These are phyloP conservation scores for Cinnamomum micranthum DNA, from an alignment of 164 flowering plant species.

Conservation along the genomic window DNA sequence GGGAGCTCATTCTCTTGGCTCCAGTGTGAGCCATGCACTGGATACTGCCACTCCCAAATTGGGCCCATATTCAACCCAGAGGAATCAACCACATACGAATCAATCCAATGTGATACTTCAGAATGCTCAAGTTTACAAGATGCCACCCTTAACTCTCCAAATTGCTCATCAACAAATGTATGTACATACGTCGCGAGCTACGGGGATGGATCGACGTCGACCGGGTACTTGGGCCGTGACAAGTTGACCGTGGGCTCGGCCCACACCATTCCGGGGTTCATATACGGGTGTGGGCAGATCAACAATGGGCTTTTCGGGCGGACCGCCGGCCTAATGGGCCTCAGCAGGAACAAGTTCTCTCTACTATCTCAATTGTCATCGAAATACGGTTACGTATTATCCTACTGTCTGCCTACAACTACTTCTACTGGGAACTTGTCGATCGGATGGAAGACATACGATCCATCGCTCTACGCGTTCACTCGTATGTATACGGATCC, in stretches of 20 bases:
- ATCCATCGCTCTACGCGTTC: slow-evolving; percentile 21
- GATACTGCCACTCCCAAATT: slow-evolving; percentile 35
- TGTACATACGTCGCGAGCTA: slow-evolving; percentile 45
- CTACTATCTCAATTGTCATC: slow-evolving; percentile 30
- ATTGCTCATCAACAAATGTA: slow-evolving; percentile 14
- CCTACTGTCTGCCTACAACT: slow-evolving; percentile 51
- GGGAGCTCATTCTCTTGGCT: slow-evolving; percentile 54
- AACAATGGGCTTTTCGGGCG: slow-evolving; percentile 47
- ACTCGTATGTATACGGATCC: slow-evolving; percentile 41
- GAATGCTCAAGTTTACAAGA: slow-evolving; percentile 26
- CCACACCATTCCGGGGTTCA: slow-evolving; percentile 16
- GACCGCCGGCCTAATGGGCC: slow-evolving; percentile 46
- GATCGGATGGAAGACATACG: slow-evolving; percentile 19
- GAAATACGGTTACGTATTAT: slow-evolving; percentile 34
- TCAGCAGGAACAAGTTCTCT: slow-evolving; percentile 40
- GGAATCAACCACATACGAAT: slow-evolving; percentile 29
- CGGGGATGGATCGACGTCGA: slow-evolving; percentile 43
- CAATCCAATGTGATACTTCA: slow-evolving; percentile 21
- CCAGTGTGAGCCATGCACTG: slow-evolving; percentile 46
- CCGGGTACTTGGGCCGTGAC: slow-evolving; percentile 39
- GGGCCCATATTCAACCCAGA: slow-evolving; percentile 36
- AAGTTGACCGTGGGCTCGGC: slow-evolving; percentile 23
- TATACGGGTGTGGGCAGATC: slow-evolving; percentile 50
- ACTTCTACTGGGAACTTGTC: slow-evolving; percentile 26
- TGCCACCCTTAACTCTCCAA: slow-evolving; percentile 41